Evolutionary conservation across 768 basidiomycete species (phyloP).

Genomic region (Termitomyces eurrhizus): DNA sequence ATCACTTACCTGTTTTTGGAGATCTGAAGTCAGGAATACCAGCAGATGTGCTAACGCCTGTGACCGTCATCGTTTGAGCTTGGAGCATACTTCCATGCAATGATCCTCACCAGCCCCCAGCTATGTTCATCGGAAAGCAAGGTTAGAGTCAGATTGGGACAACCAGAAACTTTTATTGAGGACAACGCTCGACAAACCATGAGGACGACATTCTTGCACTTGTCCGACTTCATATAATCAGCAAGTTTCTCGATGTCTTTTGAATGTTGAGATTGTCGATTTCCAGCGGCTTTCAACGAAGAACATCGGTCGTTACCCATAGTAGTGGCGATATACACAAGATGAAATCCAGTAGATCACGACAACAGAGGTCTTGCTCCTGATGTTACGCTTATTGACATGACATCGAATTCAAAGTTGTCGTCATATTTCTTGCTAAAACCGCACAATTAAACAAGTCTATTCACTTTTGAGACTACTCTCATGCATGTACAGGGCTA

Average conservation of each 20-base stretch:
- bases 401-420: neutral
- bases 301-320: conserved; percentile 6
- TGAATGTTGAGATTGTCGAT: conserved; percentile 7
- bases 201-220: conserved; percentile 65
- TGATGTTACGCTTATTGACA: neutral
- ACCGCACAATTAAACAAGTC: neutral
- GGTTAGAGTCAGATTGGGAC: conserved; percentile 2
- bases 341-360: neutral
- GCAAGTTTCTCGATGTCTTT: conserved; percentile 45
- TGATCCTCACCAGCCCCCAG: conserved; percentile 58
- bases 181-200: conserved; percentile 51
- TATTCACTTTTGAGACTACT: neutral
- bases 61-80: neutral
- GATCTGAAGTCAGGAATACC: conserved; percentile 91
- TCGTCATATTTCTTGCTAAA: neutral
- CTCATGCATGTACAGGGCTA: neutral
- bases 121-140: conserved; percentile 28
- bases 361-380: neutral
- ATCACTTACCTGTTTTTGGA: conserved; percentile 66
- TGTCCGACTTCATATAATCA: conserved; percentile 63
- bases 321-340: neutral
- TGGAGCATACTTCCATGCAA: neutral
- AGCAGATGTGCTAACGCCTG: conserved; percentile 74
- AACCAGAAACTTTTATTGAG: neutral
- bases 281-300: neutral